phyloP scores from a whole-genome alignment of 805 yeast species.

The Saccharomycopsis fermentans region DNA sequence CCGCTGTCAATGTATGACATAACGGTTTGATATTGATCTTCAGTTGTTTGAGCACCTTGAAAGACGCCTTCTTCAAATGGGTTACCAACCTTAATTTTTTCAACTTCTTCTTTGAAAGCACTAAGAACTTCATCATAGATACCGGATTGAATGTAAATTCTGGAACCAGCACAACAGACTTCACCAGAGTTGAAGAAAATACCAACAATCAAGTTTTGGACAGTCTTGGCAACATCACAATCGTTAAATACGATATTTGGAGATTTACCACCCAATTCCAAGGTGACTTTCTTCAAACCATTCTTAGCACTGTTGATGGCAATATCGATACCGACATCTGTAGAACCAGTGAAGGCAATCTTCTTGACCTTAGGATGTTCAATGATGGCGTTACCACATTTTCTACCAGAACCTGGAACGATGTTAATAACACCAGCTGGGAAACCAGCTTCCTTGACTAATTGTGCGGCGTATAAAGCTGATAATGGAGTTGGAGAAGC shows the following conservation, averaged over 20 bases:
- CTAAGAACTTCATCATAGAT: conserved; percentile 68
- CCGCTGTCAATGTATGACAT: conserved; percentile 70
- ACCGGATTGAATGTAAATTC: conserved; percentile 79
- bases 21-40: conserved; percentile 68
- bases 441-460: conserved; percentile 48
- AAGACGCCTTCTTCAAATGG: conserved; percentile 70
- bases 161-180: conserved; percentile 91
- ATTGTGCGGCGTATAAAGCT: conserved; percentile 45
- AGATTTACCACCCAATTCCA: conserved; percentile 95
- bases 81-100: conserved; percentile 59
- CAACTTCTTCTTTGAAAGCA: conserved; percentile 45
- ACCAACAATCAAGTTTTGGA: conserved; percentile 66
- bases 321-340: conserved; percentile 81
- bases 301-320: conserved; percentile 73
- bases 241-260: conserved; percentile 85
- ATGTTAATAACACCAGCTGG: conserved; percentile 59
- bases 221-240: conserved; percentile 69
- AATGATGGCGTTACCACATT: conserved; percentile 50
- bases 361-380: conserved; percentile 49
- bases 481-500: conserved; percentile 60
- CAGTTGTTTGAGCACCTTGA: conserved; percentile 91
- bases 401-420: conserved; percentile 52
- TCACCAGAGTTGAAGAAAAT: conserved; percentile 93
- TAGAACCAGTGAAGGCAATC: conserved; percentile 92
- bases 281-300: conserved; percentile 79